Base-by-base conservation (phyloP, 495 filamentous ascomycete species). In the Amphirosellinia nigrospora region DNA sequence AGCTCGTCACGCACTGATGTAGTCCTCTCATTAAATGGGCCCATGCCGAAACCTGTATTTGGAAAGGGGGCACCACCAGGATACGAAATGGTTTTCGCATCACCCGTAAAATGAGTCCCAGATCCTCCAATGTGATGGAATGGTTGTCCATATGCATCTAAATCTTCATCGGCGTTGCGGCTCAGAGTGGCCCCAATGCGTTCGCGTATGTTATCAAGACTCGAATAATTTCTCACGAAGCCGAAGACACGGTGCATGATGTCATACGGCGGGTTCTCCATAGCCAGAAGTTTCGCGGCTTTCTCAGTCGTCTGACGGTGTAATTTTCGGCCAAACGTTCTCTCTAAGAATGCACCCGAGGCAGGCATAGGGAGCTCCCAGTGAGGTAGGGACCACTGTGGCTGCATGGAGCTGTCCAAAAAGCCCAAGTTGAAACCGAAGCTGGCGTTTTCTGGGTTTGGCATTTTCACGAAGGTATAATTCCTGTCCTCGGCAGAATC, bases 81-180 rank as follows among this genome's bases (percentile, higher is more conserved):
- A 56, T 77, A 78, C 1, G 84, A 79, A 34, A 28, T 13, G 19
- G 58, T 65, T 32, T 72, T 69, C 23, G 19, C 64, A n/a, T 52
- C 66, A 15, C 39, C 30, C 28, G 66, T 48, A 70, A 89, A 90
- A 70, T 91, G 89, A 1, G 88, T 90, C 0, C 91, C 91, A 3
- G 91, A 87, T 4, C 90, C 91, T 16, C 91, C 91, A 53, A 93
- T 81, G 59, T 88, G 80, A 43, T 89, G 83, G 45, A 91, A 90
- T 3, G 91, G 90, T 21, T 86, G 82, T n/a, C 84, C 77, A 85
- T 85, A 90, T 68, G 84, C 79, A 62, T 89, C 83, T 13, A 94
- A 80, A 4, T 80, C 79, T 26, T 90, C 86, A 9, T 81, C 77
- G 6, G 77, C 70, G 7, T 74, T 79, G 7, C 73, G 77, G 2